Evolutionary conservation across 331 rosid genomes (phyloP).

Genomic region (Acacia concinna): DNA sequence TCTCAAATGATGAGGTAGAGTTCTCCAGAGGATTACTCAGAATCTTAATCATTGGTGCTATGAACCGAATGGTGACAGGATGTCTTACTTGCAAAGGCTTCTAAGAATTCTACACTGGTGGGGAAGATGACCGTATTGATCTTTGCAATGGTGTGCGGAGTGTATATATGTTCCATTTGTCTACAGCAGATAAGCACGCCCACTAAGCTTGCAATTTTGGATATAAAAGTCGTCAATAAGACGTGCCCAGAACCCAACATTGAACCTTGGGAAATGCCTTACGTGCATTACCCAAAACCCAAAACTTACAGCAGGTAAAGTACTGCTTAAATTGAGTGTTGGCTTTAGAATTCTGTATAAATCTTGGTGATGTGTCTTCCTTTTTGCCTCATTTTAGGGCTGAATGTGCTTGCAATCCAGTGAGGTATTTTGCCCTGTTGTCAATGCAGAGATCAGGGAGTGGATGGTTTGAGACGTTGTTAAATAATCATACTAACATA

Average conservation of each 20-base stretch:
- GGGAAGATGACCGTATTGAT: constrained; percentile 73
- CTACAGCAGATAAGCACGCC: constrained; percentile 71
- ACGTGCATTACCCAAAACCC: constrained; percentile 81
- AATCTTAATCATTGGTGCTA: constrained; percentile 26
- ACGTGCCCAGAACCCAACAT: constrained; percentile 72
- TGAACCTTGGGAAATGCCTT: constrained; percentile 70
- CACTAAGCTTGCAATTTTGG: constrained; percentile 48
- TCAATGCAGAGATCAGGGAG: constrained; percentile 99
- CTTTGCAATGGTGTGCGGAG: constrained; percentile 89
- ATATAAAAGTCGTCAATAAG: constrained; percentile 51
- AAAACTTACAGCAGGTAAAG: constrained; percentile 75
- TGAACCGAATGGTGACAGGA: constrained; percentile 59
- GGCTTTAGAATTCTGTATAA: constrained; percentile 17
- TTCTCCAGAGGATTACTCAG: background rate
- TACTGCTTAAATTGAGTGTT: constrained; percentile 24
- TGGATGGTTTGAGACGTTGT: constrained; percentile 99
- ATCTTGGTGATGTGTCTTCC: constrained; percentile 33
- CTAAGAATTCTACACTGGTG: constrained; percentile 75
- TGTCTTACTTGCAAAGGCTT: constrained; percentile 53
- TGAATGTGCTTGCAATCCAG: constrained; percentile 92
- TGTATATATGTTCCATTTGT: constrained; percentile 87
- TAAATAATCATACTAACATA: constrained; percentile 86
- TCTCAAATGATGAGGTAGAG: background rate
- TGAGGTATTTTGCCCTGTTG: constrained; percentile 79
- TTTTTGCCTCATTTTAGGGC: constrained; percentile 52